These are phyloP conservation scores for Colletotrichum agaves DNA, from an alignment of 2,329 filamentous ascomycete genomes.

Conservation along the genomic window DNA sequence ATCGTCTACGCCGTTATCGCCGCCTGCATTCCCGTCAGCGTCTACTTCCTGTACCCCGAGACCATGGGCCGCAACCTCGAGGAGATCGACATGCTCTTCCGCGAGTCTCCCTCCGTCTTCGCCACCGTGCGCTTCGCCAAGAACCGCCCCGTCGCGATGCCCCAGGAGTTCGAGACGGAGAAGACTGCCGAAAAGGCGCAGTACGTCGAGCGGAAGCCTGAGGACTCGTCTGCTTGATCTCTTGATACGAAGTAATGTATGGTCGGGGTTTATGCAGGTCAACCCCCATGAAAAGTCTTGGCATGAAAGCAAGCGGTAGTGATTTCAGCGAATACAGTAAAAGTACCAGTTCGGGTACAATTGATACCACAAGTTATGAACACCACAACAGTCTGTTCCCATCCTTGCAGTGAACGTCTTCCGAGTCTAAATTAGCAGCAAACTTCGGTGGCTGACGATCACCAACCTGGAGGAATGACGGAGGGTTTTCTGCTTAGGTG, in stretches of 20 bases:
- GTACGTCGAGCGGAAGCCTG: conserved; percentile 37
- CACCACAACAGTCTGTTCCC: not conserved
- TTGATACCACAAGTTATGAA: not conserved
- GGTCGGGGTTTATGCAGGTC: conserved; percentile 1
- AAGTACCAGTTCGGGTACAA: conserved; percentile 1
- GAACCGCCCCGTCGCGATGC: conserved; percentile 46
- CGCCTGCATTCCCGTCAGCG: conserved; percentile 55
- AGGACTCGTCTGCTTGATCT: conserved; percentile 29
- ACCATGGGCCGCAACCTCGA: conserved; percentile 63
- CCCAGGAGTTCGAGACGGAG: conserved; percentile 43
- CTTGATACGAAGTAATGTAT: not conserved
- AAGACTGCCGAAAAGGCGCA: conserved; percentile 42
- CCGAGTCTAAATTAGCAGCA: too few species aligned
- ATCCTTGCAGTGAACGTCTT: not conserved
- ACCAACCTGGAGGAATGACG: not conserved
- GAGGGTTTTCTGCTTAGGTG: too few species aligned
- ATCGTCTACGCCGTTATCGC: conserved; percentile 60
- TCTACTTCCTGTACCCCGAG: conserved; percentile 59
- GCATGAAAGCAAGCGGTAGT: conserved; percentile 30
- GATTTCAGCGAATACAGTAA: conserved; percentile 24
- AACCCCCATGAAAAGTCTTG: conserved; percentile 2
- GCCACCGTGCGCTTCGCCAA: conserved; percentile 51
- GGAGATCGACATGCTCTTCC: conserved; percentile 57
- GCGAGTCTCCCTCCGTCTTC: conserved; percentile 50
- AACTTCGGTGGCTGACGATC: not conserved